phyloP scores from a whole-genome alignment of 352 stramenopile genomes.

The Pythium insidiosum region DNA sequence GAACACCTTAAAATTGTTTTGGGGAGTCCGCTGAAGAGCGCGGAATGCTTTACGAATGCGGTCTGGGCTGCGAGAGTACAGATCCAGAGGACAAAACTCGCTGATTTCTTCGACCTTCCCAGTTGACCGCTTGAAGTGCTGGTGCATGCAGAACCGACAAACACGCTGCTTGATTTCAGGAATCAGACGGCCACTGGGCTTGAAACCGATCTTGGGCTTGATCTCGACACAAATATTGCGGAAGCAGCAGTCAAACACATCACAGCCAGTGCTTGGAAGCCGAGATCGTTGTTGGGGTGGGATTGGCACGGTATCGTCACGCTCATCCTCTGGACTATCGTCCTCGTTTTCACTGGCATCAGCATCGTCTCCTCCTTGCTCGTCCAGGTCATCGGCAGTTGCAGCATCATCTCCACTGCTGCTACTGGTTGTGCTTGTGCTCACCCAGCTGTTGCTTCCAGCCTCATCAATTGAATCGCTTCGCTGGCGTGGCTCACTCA shows the following conservation, averaged over 20 bases:
- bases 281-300: conserved; percentile 11
- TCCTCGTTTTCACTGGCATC: conserved; percentile 14
- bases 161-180: conserved; percentile 49
- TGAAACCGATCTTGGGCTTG: conserved; percentile 84
- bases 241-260: conserved; percentile 82
- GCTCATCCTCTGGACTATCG: conserved; percentile 1
- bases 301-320: conserved; percentile 2
- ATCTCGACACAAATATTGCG: conserved; percentile 83
- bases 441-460: background rate
- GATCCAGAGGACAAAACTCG: conserved; percentile 73
- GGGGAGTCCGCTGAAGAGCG: conserved; percentile 67
- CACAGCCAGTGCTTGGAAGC: conserved; percentile 30
- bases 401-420: conserved; percentile 1
- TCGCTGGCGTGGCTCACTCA: no score
- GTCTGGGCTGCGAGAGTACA: conserved; percentile 61
- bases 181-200: conserved; percentile 45
- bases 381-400: conserved; percentile 1
- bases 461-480: no score
- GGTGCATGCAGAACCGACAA: conserved; percentile 87
- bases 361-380: conserved; percentile 10
- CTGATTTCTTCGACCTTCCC: conserved; percentile 80
- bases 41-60: conserved; percentile 54
- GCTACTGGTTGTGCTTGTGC: background rate
- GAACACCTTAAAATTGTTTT: conserved; percentile 89
- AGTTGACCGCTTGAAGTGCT: conserved; percentile 69